Evolutionary conservation across 805 yeast genomes (phyloP), one percentile per base, ranked within the genome.

Genomic region (Grigorovia transvaalensis): DNA sequence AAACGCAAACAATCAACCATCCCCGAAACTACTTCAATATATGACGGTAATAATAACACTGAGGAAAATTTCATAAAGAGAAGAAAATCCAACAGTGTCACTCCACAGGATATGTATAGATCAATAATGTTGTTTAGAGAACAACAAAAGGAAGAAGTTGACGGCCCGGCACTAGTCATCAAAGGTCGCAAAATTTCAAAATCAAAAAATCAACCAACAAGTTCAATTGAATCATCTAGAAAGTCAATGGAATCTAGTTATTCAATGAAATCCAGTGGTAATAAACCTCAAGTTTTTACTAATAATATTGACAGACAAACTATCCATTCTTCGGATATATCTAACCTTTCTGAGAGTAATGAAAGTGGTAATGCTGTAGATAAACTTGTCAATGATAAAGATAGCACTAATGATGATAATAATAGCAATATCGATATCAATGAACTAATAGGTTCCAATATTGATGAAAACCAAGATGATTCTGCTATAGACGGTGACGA

Each of bases 41-140:
- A 23, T 23, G 27, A 23, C 27, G 27, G 6, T 6, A 23, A 38
- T 15, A 38, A 38, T 15, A 9, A 12, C 17, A 38, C 6, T 17
- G 46, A 62, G 2, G 73, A 72, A 53, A 62, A 62, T 58, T 54
- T 71, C 50, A 64, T 55, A 1, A 59, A 61, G 11, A 65, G 61
- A 59, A 67, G 60, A 65, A 69, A 56, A 58, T 64, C 72, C 12
- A 50, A 68, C n/a, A 78, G 81, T 20, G 71, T 86, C 12, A 82
- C 84, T 38, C 96, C 96, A 1, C 79, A 84, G 48, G 96, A 90
- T 62, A 83, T 89, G 81, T 84, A 75, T 64, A 75, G 84, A 71
- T 88, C 96, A 3, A 84, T 89, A 58, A 82, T 88, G 44, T 81
- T 89, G 83, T 71, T 90, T 70, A 84, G 84, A 57, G 74, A 76